Conservation (phyloP, 1,139 yeast genomes). For the Hyphopichia buzzinii region DNA sequence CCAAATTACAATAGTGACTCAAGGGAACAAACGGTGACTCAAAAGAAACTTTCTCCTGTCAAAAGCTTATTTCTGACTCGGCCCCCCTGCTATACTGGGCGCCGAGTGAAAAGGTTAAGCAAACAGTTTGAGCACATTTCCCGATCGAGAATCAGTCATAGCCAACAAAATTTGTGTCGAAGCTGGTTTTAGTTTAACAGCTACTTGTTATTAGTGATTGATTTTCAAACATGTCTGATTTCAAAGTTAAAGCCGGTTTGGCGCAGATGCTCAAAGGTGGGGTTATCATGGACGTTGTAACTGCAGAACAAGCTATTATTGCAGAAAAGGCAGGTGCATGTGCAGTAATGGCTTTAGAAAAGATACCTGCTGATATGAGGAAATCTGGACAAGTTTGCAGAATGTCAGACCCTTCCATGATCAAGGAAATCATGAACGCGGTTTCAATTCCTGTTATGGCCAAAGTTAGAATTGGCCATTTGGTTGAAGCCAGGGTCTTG, state of each 20-base stretch:
- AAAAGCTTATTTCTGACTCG: too few species aligned
- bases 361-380: conserved; percentile 86
- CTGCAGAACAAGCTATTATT: conserved; percentile 49
- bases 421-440: conserved; percentile 69
- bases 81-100: too few species aligned
- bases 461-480: conserved; percentile 81
- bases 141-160: too few species aligned
- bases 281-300: conserved; percentile 55
- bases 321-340: conserved; percentile 89
- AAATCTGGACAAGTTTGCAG: conserved; percentile 82
- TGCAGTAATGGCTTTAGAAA: conserved; percentile 88
- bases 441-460: conserved; percentile 85
- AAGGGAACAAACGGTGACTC: too few species aligned
- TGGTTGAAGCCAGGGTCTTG: conserved; percentile 79
- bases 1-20: too few species aligned
- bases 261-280: conserved; percentile 87
- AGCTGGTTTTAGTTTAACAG: neutral
- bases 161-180: too few species aligned
- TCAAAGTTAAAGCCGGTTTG: conserved; percentile 73
- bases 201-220: neutral
- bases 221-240: conserved; percentile 34
- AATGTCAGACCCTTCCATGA: conserved; percentile 86
- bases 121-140: too few species aligned
- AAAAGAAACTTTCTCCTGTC: too few species aligned
- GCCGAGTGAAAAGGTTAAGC: too few species aligned